Percentiles rank a stretch among this genome's conserved stretches.
These are phyloP conservation scores for Cenchrus fungigraminus DNA, from an alignment of 176 grass and related monocot species.

Conservation along the genomic window DNA sequence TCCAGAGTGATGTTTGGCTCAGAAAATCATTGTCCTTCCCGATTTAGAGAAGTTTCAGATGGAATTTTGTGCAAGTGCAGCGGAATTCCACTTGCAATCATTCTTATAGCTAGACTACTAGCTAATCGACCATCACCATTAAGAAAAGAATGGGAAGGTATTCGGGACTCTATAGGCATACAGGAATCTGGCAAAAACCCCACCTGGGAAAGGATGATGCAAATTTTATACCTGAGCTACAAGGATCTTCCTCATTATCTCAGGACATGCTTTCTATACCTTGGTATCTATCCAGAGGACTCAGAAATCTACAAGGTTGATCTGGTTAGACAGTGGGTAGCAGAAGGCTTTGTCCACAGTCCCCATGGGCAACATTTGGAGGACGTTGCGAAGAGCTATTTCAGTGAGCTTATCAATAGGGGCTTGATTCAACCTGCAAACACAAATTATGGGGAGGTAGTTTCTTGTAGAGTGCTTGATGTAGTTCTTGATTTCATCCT, in stretches of 20 bases:
- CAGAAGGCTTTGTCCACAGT: neutral
- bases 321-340: neutral
- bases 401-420: slow-evolving; percentile 10
- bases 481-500: neutral
- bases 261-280: neutral
- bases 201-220: neutral
- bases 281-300: neutral
- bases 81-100: neutral
- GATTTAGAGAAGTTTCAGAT: neutral
- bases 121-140: neutral
- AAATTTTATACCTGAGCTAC: neutral
- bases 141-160: neutral
- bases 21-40: neutral
- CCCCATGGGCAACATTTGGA: no score
- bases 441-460: neutral
- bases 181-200: neutral
- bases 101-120: neutral
- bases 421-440: neutral
- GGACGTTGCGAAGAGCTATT: neutral
- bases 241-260: neutral
- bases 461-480: neutral
- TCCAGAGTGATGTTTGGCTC: neutral
- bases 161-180: neutral
- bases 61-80: neutral
- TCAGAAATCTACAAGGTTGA: neutral